These are phyloP conservation scores for Russula brevipes DNA, from an alignment of 768 basidiomycete genomes.

Conservation along the genomic window DNA sequence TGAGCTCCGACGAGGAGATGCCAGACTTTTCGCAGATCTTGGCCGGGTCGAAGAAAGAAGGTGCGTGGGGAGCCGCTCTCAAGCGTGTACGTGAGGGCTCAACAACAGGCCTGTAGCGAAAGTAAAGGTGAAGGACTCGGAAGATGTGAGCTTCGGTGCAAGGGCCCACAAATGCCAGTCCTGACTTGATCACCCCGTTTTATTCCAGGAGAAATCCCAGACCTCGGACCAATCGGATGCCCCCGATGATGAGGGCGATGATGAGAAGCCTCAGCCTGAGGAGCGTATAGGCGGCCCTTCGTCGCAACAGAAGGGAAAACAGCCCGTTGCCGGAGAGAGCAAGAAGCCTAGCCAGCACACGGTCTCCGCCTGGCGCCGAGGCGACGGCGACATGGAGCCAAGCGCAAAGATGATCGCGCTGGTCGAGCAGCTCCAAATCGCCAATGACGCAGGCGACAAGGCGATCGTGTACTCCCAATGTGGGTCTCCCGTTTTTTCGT, in stretches of 20 bases:
- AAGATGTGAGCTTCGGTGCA: neutral
- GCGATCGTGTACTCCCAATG: conserved; percentile 69
- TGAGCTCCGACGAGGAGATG: conserved; percentile 43
- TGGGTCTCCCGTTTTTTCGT: conserved; percentile 29
- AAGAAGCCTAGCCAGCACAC: conserved; percentile 26
- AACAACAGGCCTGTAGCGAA: neutral
- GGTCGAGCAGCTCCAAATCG: conserved; percentile 51
- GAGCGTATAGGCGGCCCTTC: neutral
- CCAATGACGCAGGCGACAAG: conserved; percentile 60
- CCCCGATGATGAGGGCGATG: conserved; percentile 1
- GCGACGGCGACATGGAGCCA: conserved; percentile 57
- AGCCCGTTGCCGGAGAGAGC: conserved; percentile 27
- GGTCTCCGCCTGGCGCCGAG: conserved; percentile 52
- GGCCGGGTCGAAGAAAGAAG: conserved; percentile 17
- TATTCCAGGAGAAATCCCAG: conserved; percentile 7
- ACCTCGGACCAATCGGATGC: neutral
- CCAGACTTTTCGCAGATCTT: conserved; percentile 45
- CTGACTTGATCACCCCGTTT: neutral
- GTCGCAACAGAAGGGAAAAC: conserved; percentile 23
- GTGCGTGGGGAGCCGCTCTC: neutral
- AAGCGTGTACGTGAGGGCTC: neutral
- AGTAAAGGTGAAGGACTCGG: neutral
- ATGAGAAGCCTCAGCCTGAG: neutral
- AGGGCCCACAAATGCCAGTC: neutral
- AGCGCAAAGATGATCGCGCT: conserved; percentile 64